Percentiles rank a stretch among this genome's conserved stretches.
Conservation (phyloP, 441 rosid genomes). For the Gossypium davidsonii region DNA sequence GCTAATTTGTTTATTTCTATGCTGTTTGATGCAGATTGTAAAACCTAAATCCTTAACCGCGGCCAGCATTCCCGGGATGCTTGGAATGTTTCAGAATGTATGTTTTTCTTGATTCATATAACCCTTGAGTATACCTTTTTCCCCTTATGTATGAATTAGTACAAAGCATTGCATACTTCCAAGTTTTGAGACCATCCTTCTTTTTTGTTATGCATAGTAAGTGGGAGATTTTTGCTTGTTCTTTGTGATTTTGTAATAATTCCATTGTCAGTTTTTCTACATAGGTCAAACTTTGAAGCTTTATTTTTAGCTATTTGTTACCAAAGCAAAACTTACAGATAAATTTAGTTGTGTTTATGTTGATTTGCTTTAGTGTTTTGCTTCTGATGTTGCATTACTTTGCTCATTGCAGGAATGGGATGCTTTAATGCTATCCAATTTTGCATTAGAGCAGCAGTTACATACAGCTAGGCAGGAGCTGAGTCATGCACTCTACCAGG, state of each 20-base stretch:
- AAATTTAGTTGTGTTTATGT: background rate
- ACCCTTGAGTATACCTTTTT: background rate
- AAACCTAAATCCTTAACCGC: slow-evolving; percentile 81
- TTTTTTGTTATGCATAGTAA: background rate
- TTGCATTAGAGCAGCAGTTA: slow-evolving; percentile 87
- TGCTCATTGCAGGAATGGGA: slow-evolving; percentile 82
- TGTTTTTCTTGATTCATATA: slow-evolving; percentile 14
- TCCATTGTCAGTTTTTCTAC: background rate
- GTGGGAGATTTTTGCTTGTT: background rate
- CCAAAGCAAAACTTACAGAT: background rate
- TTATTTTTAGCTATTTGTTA: background rate
- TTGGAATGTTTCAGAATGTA: slow-evolving; percentile 90
- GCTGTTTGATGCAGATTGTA: slow-evolving; percentile 47
- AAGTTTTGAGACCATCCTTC: background rate
- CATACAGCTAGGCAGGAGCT: slow-evolving; percentile 96
- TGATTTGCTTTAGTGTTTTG: background rate
- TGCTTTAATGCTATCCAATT: slow-evolving; percentile 86
- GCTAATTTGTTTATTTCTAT: background rate
- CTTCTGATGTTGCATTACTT: slow-evolving; percentile 10
- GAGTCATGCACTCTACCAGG: slow-evolving; percentile 97
- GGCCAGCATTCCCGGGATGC: slow-evolving; percentile 95
- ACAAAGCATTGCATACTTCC: background rate
- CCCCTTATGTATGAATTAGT: background rate
- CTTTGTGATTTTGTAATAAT: background rate
- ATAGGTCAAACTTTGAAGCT: background rate